Conservation (phyloP, 2,329 filamentous ascomycete species). For the Colletotrichum phormii region DNA sequence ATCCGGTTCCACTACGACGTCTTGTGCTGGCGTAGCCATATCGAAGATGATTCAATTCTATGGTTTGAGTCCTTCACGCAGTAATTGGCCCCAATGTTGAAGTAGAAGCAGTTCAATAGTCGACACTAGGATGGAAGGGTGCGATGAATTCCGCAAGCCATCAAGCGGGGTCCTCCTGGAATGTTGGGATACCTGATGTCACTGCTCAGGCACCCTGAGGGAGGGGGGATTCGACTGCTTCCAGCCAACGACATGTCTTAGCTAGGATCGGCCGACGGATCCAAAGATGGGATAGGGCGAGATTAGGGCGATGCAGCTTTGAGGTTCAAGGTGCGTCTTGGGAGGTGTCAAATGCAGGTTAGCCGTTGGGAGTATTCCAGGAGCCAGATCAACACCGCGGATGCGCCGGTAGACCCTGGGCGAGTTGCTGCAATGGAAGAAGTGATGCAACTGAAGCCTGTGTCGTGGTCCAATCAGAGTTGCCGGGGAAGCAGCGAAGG, state of each 20-base stretch:
- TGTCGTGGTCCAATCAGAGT: neutral
- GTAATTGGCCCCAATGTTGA: neutral
- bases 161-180: constrained; percentile 6
- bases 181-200: constrained; percentile 9
- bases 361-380: neutral
- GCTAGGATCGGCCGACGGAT: neutral
- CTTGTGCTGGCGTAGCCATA: neutral
- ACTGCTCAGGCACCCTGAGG: neutral
- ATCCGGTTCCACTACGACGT: constrained; percentile 30
- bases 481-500: neutral
- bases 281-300: neutral
- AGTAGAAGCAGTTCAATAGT: neutral
- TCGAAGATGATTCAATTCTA: neutral
- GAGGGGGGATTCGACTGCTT: neutral
- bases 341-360: neutral
- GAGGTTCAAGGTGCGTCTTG: no score
- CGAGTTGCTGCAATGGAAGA: neutral
- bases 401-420: neutral
- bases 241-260: neutral
- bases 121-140: neutral
- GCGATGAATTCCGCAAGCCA: neutral
- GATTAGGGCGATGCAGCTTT: neutral
- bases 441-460: neutral
- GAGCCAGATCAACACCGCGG: neutral
- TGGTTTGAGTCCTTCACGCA: neutral